Conservation (phyloP, 768 basidiomycete species). For the Psilocybe azurescens region DNA sequence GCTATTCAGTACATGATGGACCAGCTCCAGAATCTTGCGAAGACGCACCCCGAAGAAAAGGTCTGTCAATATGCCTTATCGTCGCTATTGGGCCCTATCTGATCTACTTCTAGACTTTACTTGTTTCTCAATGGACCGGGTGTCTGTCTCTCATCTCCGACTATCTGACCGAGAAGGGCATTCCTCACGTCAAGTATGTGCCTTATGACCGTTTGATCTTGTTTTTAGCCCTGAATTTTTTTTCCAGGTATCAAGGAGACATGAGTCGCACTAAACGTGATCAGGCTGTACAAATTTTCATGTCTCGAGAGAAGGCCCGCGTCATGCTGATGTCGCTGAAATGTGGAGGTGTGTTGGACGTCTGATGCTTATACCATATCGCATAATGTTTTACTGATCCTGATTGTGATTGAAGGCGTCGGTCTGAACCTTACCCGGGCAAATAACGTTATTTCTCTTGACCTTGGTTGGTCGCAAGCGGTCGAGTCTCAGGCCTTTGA, state of each 20-base stretch:
- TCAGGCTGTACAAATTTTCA: slow-evolving; percentile 60
- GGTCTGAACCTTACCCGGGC: slow-evolving; percentile 68
- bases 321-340: slow-evolving; percentile 70
- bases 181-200: slow-evolving; percentile 59
- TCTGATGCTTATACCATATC: not conserved
- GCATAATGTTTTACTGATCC: not conserved
- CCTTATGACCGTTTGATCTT: not conserved
- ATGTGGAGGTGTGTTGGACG: slow-evolving; percentile 52
- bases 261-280: slow-evolving; percentile 61
- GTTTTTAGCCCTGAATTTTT: not conserved
- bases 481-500: slow-evolving; percentile 68
- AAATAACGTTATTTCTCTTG: slow-evolving; percentile 67
- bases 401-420: slow-evolving; percentile 34
- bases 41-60: slow-evolving; percentile 64
- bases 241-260: slow-evolving; percentile 60
- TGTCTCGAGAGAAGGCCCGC: slow-evolving; percentile 59
- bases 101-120: slow-evolving; percentile 46
- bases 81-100: not conserved
- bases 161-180: slow-evolving; percentile 57
- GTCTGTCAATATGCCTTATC: slow-evolving; percentile 30
- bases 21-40: slow-evolving; percentile 47
- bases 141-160: slow-evolving; percentile 68
- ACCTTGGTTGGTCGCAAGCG: slow-evolving; percentile 69
- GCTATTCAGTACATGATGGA: slow-evolving; percentile 60
- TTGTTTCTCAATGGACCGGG: slow-evolving; percentile 75